Base-by-base conservation (phyloP, 208 protist species). In the Trypanosoma avium region DNA sequence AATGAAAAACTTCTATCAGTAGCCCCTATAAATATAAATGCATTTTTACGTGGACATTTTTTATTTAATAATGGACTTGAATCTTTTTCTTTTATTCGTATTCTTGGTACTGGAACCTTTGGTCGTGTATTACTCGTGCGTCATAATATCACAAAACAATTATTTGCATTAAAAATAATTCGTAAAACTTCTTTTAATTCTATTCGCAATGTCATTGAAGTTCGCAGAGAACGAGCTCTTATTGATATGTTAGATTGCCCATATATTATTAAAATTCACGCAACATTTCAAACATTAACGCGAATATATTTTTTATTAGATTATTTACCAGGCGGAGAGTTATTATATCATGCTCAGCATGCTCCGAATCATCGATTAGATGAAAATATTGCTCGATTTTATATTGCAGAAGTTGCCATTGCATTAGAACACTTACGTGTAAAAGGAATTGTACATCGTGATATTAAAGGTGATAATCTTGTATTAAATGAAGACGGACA, bases 261-360 rank as follows among this genome's bases (percentile, higher is more conserved):
- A 9, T 96, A 90, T 68, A 95, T 97, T 46, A 88, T 95, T 70
- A 77, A 75, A 35, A 61, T 97, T 15, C 83, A 97, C 70, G 63
- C 63, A 21, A 71, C 77, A 42, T 97, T 97, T 72, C 88, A 93
- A 57, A 93, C 88, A 9, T 84, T 90, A 55, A 75, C 74, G 15
- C 79, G 91, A 46, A 72, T 96, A 3, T 97, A 96, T 71, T 57
- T 97, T 40, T 52, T 97, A 21, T 73, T 98, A 8, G 94, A 98
- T 67, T 98, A 92, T 63, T 74, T 97, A 2, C 79, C 94, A 5
- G 96, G 96, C 8, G 94, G 95, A 30, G 95, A 98, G 64, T 79
- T 98, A n/a, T 94, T 97, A 50, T 81, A 80, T 57, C 95, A 97
- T 79, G 82, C 96, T 7, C 75, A 96, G 56, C 49, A 50, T 45